Conservation (phyloP, 2,329 filamentous ascomycete species). For the Sporothrix inflata region DNA sequence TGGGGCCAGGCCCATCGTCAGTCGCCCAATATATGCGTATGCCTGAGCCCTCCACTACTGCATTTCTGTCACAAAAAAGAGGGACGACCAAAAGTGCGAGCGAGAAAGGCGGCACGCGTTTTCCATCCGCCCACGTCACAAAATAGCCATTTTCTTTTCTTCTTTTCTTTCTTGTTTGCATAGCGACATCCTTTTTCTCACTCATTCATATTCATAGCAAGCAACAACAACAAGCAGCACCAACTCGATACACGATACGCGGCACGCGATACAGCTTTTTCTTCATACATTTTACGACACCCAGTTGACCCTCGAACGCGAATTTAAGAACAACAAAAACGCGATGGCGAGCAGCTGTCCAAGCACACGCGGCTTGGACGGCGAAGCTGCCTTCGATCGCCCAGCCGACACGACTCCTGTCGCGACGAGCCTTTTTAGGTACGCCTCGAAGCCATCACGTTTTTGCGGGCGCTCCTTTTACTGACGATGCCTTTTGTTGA, state of each 20-base stretch:
- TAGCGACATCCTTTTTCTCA: not conserved
- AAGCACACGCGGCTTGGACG: not conserved
- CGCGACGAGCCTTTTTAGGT: not conserved
- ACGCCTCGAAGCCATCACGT: not conserved
- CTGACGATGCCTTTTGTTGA: not conserved
- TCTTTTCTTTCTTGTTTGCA: not conserved
- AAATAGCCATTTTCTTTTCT: not conserved
- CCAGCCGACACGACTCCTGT: not conserved
- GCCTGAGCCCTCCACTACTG: not conserved
- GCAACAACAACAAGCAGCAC: not conserved
- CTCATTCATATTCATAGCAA: not conserved
- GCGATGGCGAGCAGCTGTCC: constrained; percentile 20
- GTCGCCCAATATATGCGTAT: not conserved
- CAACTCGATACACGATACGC: not conserved
- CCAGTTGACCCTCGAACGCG: constrained; percentile 3
- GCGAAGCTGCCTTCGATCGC: not conserved
- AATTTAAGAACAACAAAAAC: not conserved
- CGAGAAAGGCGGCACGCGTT: constrained; percentile 3
- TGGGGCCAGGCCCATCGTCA: not conserved
- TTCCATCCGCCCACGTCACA: not conserved
- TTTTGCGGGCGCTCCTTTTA: not conserved
- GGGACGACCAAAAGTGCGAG: not conserved
- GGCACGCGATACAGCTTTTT: constrained; percentile 13
- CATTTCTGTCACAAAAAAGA: not conserved
- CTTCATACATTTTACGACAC: not conserved